Evolutionary conservation across 1,284 basidiomycete genomes (phyloP).

Genomic region (Phylloporus sp.): DNA sequence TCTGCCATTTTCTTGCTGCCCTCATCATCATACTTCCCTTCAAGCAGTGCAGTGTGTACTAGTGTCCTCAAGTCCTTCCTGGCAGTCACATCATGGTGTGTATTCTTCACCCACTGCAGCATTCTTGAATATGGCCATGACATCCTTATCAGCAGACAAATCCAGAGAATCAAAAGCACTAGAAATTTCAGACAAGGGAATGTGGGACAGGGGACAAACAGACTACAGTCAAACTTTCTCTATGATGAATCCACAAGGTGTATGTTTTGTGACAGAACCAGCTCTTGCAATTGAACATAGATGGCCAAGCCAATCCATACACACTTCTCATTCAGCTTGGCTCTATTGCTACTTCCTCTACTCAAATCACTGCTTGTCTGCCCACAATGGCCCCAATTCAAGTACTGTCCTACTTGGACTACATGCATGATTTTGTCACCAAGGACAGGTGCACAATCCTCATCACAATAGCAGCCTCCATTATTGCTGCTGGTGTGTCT

Average conservation of each 20-base stretch:
- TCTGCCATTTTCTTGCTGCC: constrained; percentile 27
- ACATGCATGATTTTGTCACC: constrained; percentile 73
- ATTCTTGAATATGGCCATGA: constrained; percentile 72
- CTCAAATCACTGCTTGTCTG: constrained; percentile 12
- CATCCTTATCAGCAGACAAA: constrained; percentile 72
- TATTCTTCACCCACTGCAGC: constrained; percentile 59
- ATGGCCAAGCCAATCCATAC: too few relatives aligned
- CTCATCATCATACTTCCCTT: constrained; percentile 40
- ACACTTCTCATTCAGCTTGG: too few relatives aligned
- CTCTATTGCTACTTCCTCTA: too few relatives aligned
- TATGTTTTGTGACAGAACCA: too few relatives aligned
- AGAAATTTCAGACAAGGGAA: constrained; percentile 67
- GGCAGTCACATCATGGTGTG: constrained; percentile 48
- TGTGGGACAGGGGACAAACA: constrained; percentile 30
- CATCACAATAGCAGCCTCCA: constrained; percentile 67
- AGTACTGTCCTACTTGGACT: constrained; percentile 58
- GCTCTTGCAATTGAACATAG: too few relatives aligned
- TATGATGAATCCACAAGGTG: constrained; percentile 39
- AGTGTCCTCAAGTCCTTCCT: constrained; percentile 72
- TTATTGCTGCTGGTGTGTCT: too few relatives aligned
- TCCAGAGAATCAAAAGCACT: constrained; percentile 69
- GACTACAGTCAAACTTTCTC: constrained; percentile 22
- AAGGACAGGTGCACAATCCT: constrained; percentile 79
- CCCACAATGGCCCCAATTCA: constrained; percentile 32
- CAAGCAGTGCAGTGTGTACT: constrained; percentile 74